Percentiles rank a stretch among this genome's conserved stretches.
Evolutionary conservation across 2,329 filamentous ascomycete species (phyloP).

Genomic region (Colletotrichum siamense): DNA sequence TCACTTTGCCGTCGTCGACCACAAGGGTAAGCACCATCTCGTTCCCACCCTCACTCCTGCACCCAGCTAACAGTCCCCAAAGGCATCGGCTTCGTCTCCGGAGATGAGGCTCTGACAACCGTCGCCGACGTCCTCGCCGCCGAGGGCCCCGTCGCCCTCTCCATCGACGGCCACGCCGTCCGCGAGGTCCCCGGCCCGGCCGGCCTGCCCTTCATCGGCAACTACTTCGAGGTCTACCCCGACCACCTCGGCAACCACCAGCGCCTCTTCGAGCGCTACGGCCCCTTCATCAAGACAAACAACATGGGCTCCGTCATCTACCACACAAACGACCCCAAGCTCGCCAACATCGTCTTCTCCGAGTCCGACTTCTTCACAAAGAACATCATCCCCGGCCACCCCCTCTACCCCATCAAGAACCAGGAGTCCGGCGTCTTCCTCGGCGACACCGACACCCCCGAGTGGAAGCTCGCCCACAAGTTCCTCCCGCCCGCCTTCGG

Average conservation of each 20-base stretch:
- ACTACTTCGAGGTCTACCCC: conserved; percentile 60
- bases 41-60: too few species aligned
- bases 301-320: conserved; percentile 57
- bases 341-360: conserved; percentile 50
- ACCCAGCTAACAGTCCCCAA: background rate
- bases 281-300: conserved; percentile 55
- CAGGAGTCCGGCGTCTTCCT: conserved; percentile 48
- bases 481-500: conserved; percentile 64
- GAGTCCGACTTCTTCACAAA: conserved; percentile 62
- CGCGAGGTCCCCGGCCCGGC: conserved; percentile 55
- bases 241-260: conserved; percentile 64
- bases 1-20: conserved; percentile 48
- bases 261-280: conserved; percentile 57
- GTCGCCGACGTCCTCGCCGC: conserved; percentile 39
- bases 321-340: conserved; percentile 54
- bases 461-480: conserved; percentile 62
- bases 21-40: conserved; percentile 35
- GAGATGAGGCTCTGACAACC: conserved; percentile 34
- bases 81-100: conserved; percentile 43
- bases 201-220: conserved; percentile 55
- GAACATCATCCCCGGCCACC: conserved; percentile 54
- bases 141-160: conserved; percentile 43
- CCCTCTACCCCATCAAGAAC: conserved; percentile 48
- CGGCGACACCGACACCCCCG: conserved; percentile 55
- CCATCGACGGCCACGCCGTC: conserved; percentile 54